Percentiles rank a stretch among this genome's conserved stretches.
Conservation (phyloP, 139 green algal species). For the Volvox africanus region DNA sequence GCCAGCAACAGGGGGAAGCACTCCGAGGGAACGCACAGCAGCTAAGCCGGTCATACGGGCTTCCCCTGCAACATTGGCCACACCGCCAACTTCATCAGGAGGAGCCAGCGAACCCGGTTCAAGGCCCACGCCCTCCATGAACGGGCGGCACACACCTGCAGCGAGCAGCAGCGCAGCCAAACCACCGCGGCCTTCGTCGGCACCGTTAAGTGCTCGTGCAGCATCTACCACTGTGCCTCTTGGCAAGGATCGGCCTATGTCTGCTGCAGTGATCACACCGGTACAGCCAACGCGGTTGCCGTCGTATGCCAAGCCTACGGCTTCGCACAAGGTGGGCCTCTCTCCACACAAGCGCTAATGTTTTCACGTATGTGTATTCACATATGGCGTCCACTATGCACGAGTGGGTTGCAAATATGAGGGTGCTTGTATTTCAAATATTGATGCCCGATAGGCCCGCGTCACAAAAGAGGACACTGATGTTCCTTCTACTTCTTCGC, state of each 20-base stretch:
- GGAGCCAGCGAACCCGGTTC: not conserved
- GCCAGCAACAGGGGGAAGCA: not conserved
- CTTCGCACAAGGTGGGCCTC: constrained; percentile 31
- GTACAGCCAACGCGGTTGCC: not conserved
- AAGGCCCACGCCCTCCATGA: not conserved
- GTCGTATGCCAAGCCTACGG: constrained; percentile 47
- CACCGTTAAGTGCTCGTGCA: constrained; percentile 8
- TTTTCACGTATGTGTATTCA: no score
- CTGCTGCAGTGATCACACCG: not conserved
- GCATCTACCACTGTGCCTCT: not conserved
- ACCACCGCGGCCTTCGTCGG: constrained; percentile 21
- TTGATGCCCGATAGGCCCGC: not conserved
- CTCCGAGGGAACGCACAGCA: not conserved
- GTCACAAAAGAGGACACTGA: constrained; percentile 38
- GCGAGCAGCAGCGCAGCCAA: not conserved
- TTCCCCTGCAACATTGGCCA: not conserved
- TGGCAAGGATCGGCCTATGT: constrained; percentile 14
- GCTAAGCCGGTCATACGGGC: not conserved
- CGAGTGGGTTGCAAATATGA: no score
- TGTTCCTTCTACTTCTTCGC: not conserved
- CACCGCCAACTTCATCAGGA: not conserved
- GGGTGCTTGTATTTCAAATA: not conserved
- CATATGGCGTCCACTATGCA: not conserved
- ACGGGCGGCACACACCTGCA: constrained; percentile 33
- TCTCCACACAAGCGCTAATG: no score